Conservation (phyloP, 1,284 basidiomycete genomes). For the Fomes fomentarius region DNA sequence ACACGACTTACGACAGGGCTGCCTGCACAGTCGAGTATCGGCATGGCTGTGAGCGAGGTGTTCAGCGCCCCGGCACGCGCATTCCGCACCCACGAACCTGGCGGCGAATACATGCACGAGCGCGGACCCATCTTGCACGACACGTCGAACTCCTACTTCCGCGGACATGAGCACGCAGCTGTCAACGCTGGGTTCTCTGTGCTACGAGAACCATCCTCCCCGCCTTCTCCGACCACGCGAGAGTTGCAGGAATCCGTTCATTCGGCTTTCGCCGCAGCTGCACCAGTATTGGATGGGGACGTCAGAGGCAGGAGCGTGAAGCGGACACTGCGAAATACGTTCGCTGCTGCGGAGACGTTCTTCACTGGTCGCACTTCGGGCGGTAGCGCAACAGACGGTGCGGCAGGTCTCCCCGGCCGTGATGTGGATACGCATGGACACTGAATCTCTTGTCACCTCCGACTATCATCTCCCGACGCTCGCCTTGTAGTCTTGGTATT, state of each 20-base stretch:
- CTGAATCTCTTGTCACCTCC: constrained; percentile 13
- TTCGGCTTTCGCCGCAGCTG: constrained; percentile 39
- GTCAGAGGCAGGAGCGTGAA: constrained; percentile 61
- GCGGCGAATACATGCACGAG: constrained; percentile 13
- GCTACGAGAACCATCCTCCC: constrained; percentile 27
- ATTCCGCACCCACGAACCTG: constrained; percentile 13
- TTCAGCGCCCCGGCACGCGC: constrained; percentile 15
- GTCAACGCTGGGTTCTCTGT: constrained; percentile 24
- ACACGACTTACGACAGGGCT: constrained; percentile 14
- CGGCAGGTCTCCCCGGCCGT: constrained; percentile 25
- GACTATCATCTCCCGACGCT: background rate
- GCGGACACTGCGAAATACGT: constrained; percentile 63
- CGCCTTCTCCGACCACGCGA: constrained; percentile 34
- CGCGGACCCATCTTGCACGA: constrained; percentile 23
- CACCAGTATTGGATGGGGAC: constrained; percentile 37
- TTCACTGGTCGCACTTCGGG: constrained; percentile 45
- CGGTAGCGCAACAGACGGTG: constrained; percentile 28
- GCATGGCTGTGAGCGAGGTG: constrained; percentile 20
- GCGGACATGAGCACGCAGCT: constrained; percentile 28
- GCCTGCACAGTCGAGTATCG: constrained; percentile 12
- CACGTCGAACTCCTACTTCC: constrained; percentile 29
- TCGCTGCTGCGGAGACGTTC: constrained; percentile 68
- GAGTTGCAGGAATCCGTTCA: constrained; percentile 49
- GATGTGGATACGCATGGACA: constrained; percentile 32
- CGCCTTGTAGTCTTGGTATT: too few species aligned